Conservation (phyloP, 257 asterid genomes). For the Craterostigma plantagineum region DNA sequence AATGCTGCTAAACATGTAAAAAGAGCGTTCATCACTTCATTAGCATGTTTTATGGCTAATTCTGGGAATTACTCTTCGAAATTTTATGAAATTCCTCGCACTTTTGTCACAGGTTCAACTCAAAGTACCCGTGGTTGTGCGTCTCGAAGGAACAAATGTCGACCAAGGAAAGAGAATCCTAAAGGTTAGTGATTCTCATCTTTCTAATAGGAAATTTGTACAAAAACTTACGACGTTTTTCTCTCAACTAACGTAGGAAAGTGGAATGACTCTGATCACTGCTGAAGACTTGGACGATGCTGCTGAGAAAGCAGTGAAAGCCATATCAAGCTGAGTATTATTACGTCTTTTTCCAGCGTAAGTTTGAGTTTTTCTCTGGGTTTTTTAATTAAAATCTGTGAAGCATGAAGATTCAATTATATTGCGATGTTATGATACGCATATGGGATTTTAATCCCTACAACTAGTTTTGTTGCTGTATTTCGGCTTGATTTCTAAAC, state of each 20-base stretch:
- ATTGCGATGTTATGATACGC: conserved; percentile 7
- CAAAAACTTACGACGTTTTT: too few species aligned
- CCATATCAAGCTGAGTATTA: conserved; percentile 18
- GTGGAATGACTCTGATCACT: conserved; percentile 50
- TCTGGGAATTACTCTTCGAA: neutral
- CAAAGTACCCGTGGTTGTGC: conserved; percentile 63
- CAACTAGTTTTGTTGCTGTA: too few species aligned
- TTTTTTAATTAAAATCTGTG: too few species aligned
- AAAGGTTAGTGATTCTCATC: conserved; percentile 22
- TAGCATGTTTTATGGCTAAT: neutral
- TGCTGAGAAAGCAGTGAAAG: conserved; percentile 66
- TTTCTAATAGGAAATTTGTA: too few species aligned
- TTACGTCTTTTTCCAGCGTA: conserved; percentile 1
- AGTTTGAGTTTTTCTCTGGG: conserved; percentile 4
- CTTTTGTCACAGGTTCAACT: conserved; percentile 34
- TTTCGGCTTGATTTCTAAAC: too few species aligned
- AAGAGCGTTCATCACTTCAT: neutral
- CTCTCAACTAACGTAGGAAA: conserved; percentile 48
- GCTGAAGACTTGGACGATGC: conserved; percentile 77
- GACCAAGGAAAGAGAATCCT: conserved; percentile 75
- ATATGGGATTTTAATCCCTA: neutral
- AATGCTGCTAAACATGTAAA: conserved; percentile 89
- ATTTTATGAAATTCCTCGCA: neutral
- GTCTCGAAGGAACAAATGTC: conserved; percentile 77
- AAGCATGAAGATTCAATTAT: neutral